phyloP scores from a whole-genome alignment of 345 rosid species.

The Draba incana region DNA sequence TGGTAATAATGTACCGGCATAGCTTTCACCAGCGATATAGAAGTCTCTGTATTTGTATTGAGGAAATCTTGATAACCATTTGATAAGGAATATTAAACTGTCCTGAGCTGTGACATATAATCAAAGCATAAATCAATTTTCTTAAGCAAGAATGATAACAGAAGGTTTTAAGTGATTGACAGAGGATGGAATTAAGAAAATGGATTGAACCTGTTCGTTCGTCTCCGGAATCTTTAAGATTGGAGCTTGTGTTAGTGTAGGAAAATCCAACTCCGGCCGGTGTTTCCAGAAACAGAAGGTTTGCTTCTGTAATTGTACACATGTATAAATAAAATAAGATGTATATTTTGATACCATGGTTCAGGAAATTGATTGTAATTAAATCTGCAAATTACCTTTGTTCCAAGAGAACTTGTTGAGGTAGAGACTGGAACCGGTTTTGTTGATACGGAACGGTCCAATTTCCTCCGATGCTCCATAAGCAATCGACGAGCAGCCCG shows the following conservation, averaged over 20 bases:
- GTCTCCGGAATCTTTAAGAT: conserved; percentile 76
- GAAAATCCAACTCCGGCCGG: conserved; percentile 99
- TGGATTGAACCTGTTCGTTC: conserved; percentile 60
- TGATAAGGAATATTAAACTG: conserved; percentile 63
- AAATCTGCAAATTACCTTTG: conserved; percentile 45
- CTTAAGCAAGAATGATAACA: too few relatives aligned
- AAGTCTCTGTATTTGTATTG: conserved; percentile 79
- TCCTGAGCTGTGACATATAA: conserved; percentile 65
- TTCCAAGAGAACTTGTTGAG: conserved; percentile 78
- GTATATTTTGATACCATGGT: too few relatives aligned
- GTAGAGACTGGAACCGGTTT: conserved; percentile 63
- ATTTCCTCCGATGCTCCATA: conserved; percentile 98
- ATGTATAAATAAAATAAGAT: neutral
- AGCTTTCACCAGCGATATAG: conserved; percentile 92
- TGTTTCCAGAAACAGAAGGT: conserved; percentile 84
- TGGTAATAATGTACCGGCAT: conserved; percentile 59
- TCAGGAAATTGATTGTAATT: neutral
- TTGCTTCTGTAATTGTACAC: conserved; percentile 62
- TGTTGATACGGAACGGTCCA: conserved; percentile 85
- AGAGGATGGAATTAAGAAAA: neutral
- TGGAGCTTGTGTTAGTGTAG: conserved; percentile 77
- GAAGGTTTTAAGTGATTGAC: neutral
- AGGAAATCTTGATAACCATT: conserved; percentile 93
- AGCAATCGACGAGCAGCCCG: conserved; percentile 95
- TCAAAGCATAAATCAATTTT: neutral